A percentile compares a stretch with the other conserved stretches of the same genome.
phyloP scores from a whole-genome alignment of 495 filamentous ascomycete genomes.

The Aspergillus haitiensis region DNA sequence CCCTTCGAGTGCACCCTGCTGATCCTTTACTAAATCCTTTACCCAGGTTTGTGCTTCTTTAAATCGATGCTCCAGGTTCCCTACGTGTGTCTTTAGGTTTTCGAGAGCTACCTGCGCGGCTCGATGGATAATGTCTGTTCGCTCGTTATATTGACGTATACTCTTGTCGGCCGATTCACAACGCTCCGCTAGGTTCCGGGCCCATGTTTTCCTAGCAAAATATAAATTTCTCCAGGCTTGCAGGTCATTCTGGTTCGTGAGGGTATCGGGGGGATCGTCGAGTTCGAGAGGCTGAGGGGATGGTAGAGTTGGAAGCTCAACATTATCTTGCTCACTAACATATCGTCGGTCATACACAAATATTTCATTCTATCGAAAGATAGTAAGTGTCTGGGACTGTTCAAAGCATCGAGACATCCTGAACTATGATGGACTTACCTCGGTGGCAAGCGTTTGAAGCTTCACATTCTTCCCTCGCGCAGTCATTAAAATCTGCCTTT shows the following conservation, averaged over 20 bases:
- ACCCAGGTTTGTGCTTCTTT: slow-evolving; percentile 72
- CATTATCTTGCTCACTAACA: slow-evolving; percentile 45
- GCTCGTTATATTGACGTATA: slow-evolving; percentile 56
- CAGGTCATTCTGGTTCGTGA: slow-evolving; percentile 69
- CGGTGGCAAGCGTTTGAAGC: slow-evolving; percentile 67
- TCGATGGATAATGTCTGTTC: slow-evolving; percentile 69
- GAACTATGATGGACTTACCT: slow-evolving; percentile 54
- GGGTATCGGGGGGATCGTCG: slow-evolving; percentile 67
- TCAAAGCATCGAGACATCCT: slow-evolving; percentile 3
- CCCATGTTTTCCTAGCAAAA: slow-evolving; percentile 71
- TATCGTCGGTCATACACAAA: slow-evolving; percentile 80
- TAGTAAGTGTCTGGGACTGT: neutral
- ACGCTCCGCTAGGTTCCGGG: slow-evolving; percentile 62
- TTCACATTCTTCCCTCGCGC: slow-evolving; percentile 78
- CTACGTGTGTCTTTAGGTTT: slow-evolving; percentile 78
- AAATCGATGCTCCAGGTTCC: slow-evolving; percentile 70
- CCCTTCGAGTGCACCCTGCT: slow-evolving; percentile 59
- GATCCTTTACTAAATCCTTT: slow-evolving; percentile 67
- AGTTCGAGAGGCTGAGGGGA: slow-evolving; percentile 59
- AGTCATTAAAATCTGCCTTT: slow-evolving; percentile 80
- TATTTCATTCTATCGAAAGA: slow-evolving; percentile 67
- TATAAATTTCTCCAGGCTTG: slow-evolving; percentile 82
- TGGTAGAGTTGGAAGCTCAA: slow-evolving; percentile 56
- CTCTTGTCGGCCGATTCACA: slow-evolving; percentile 58
- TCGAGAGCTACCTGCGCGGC: slow-evolving; percentile 74